phyloP scores from a whole-genome alignment of 108 stramenopile genomes.

The Skeletonema tropicum region DNA sequence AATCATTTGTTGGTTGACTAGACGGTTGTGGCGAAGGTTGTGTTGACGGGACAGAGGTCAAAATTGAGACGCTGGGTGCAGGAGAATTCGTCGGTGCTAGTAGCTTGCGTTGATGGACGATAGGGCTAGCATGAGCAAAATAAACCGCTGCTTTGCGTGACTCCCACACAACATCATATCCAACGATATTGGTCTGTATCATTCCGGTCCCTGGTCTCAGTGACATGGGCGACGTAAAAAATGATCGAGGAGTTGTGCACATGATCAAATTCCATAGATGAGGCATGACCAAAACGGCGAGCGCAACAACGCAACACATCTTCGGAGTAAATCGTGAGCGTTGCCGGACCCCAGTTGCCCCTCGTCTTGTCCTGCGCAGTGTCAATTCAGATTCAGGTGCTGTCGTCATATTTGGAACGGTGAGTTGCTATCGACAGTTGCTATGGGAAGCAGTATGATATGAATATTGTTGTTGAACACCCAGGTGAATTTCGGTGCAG shows the following conservation, averaged over 20 bases:
- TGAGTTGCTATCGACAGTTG: too few relatives aligned
- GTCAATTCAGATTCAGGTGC: too few relatives aligned
- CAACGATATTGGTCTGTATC: background rate
- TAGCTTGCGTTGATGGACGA: background rate
- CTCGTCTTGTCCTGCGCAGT: background rate
- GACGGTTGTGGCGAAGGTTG: background rate
- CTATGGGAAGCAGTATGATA: too few relatives aligned
- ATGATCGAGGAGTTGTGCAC: background rate
- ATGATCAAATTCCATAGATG: background rate
- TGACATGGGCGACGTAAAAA: background rate
- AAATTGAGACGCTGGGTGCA: background rate
- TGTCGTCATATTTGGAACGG: too few relatives aligned
- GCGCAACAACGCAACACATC: background rate
- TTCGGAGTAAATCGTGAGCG: background rate
- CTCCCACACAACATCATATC: background rate
- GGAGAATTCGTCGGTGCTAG: background rate
- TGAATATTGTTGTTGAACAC: too few relatives aligned
- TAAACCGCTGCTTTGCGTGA: background rate
- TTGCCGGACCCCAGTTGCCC: background rate
- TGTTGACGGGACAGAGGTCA: background rate
- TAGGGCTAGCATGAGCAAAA: background rate
- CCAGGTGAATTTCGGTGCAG: too few relatives aligned
- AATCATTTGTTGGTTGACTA: background rate
- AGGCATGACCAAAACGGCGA: background rate
- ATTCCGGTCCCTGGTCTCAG: background rate